Percentiles rank a stretch among this genome's conserved stretches.
Evolutionary conservation across 2,329 filamentous ascomycete species (phyloP).

Genomic region (Pestalotiopsis sp.): DNA sequence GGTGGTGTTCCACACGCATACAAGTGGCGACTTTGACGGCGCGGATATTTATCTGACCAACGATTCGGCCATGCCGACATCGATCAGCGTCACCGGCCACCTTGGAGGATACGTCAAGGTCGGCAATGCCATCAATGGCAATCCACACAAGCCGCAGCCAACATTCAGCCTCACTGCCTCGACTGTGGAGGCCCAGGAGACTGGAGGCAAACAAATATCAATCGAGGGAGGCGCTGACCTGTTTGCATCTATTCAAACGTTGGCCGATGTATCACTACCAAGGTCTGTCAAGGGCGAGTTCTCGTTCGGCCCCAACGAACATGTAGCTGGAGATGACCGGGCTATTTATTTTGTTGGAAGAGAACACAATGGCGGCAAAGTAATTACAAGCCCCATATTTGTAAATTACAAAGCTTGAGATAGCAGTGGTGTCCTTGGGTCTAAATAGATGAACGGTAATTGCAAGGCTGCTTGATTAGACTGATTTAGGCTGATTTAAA

Average conservation of each 20-base stretch:
- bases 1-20: not conserved
- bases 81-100: not conserved
- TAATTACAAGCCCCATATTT: not conserved
- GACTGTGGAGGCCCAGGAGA: not conserved
- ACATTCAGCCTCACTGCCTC: not conserved
- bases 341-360: constrained; percentile 4
- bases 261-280: not conserved
- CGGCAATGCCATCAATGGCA: not conserved
- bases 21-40: not conserved
- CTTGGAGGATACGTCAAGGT: constrained; percentile 7
- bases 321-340: not conserved
- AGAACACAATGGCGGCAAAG: constrained; percentile 1
- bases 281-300: not conserved
- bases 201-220: not conserved
- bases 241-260: not conserved
- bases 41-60: not conserved
- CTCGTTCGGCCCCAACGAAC: no score
- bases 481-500: no score
- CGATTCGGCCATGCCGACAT: not conserved
- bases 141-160: not conserved
- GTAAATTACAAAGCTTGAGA: not conserved
- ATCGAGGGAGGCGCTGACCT: not conserved
- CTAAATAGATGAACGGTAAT: no score
- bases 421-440: not conserved
- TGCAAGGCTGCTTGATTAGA: no score